These are phyloP conservation scores for Tieghemostelium lacteum DNA, from an alignment of 78 protist genomes.

Conservation along the genomic window DNA sequence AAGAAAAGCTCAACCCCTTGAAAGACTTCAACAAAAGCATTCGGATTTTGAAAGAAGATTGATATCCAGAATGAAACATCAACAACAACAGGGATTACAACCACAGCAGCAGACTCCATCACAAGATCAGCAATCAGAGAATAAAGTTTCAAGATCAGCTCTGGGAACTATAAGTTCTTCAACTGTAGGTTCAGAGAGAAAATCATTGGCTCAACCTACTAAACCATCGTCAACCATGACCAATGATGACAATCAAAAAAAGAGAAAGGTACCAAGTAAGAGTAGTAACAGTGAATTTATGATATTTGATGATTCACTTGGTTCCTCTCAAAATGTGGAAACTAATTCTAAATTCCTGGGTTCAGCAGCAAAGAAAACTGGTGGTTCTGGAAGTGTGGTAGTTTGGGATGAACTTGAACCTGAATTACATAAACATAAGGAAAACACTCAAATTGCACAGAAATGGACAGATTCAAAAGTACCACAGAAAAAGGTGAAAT, in stretches of 20 bases:
- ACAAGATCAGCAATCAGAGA: neutral
- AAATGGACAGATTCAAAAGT: conserved; percentile 47
- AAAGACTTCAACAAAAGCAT: conserved; percentile 58
- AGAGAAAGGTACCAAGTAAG: conserved; percentile 25
- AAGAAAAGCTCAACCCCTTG: conserved; percentile 55
- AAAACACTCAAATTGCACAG: conserved; percentile 29
- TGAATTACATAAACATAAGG: conserved; percentile 60
- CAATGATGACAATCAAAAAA: conserved; percentile 1
- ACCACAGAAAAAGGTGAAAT: conserved; percentile 34
- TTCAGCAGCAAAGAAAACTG: neutral
- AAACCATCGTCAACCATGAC: neutral
- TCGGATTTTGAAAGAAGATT: conserved; percentile 49
- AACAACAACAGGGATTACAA: neutral
- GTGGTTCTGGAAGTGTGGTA: neutral
- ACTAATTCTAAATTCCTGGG: conserved; percentile 55
- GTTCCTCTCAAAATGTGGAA: neutral
- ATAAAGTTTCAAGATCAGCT: conserved; percentile 24
- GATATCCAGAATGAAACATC: conserved; percentile 42
- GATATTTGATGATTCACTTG: conserved; percentile 35
- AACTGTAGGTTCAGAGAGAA: conserved; percentile 28
- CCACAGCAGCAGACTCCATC: neutral
- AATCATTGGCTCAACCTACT: conserved; percentile 16
- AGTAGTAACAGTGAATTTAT: conserved; percentile 13
- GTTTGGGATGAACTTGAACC: conserved; percentile 72
- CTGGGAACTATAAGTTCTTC: conserved; percentile 37